These are phyloP conservation scores for Striga asiatica DNA, from an alignment of 257 asterid genomes.

Conservation along the genomic window DNA sequence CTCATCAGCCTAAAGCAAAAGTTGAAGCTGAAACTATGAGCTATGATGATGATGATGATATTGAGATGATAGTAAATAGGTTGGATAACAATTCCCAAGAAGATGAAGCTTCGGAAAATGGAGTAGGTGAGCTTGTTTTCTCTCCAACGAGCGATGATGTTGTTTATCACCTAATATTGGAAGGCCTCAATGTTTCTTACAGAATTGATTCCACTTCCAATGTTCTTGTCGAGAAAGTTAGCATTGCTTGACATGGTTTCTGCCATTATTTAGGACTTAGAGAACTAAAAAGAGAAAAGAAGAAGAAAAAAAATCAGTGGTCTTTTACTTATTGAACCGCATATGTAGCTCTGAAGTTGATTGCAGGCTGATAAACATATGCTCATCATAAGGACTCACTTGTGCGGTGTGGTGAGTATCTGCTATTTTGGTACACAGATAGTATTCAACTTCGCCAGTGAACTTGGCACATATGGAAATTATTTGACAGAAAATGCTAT, in stretches of 20 bases:
- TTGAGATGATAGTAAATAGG: neutral
- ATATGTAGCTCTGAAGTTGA: too few species aligned
- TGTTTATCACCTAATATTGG: constrained; percentile 62
- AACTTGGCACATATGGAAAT: too few species aligned
- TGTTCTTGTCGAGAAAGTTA: constrained; percentile 54
- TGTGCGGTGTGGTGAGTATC: too few species aligned
- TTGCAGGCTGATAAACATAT: too few species aligned
- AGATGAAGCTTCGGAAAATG: constrained; percentile 25
- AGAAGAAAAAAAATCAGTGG: too few species aligned
- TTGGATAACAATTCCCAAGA: constrained; percentile 19
- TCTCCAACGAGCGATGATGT: constrained; percentile 15
- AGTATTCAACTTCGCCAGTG: too few species aligned
- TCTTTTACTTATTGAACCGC: too few species aligned
- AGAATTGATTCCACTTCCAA: constrained; percentile 44
- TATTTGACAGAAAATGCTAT: too few species aligned
- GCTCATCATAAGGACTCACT: too few species aligned
- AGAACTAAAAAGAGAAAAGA: too few species aligned
- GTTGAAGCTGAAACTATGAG: constrained; percentile 9
- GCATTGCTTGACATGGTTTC: constrained; percentile 12
- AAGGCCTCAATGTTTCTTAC: constrained; percentile 63
- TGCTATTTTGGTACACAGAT: too few species aligned
- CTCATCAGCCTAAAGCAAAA: constrained; percentile 21
- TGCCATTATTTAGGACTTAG: too few species aligned
- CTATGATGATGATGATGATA: neutral
- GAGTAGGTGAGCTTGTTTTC: constrained; percentile 7